Evolutionary conservation across 2,329 filamentous ascomycete genomes (phyloP).

Genomic region (Aspergillus sp.): DNA sequence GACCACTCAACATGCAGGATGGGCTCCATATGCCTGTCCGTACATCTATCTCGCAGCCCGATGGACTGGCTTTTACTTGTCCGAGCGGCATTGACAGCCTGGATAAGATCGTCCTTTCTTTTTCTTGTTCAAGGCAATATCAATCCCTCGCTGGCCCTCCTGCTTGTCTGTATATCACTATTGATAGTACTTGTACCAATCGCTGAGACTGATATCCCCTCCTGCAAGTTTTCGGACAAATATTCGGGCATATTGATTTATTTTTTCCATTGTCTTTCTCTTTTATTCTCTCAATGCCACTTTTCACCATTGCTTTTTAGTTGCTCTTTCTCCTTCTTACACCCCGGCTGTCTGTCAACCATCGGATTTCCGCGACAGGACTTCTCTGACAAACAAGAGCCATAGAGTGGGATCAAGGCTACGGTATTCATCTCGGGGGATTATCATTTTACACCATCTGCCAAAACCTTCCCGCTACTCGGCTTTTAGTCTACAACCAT

Average conservation of each 20-base stretch:
- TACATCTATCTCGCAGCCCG: conserved; percentile 9
- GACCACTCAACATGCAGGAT: conserved; percentile 10
- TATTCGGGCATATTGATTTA: conserved; percentile 17
- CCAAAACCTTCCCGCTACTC: neutral
- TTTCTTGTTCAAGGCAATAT: conserved; percentile 16
- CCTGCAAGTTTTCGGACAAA: conserved; percentile 22
- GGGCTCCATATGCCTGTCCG: conserved; percentile 9
- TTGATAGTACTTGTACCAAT: conserved; percentile 16
- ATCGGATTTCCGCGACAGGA: neutral
- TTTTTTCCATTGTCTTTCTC: conserved; percentile 5
- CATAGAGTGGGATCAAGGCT: conserved; percentile 7
- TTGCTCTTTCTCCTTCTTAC: conserved; percentile 1
- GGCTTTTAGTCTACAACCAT: neutral
- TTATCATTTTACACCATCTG: neutral
- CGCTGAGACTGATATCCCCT: conserved; percentile 10
- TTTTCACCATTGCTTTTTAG: conserved; percentile 5
- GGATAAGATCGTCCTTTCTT: conserved; percentile 18
- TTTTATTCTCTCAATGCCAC: conserved; percentile 13
- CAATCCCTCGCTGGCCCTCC: conserved; percentile 17
- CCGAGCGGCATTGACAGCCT: conserved; percentile 2
- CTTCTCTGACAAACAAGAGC: conserved; percentile 1
- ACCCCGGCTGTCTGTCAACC: neutral
- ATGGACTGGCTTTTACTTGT: conserved; percentile 5
- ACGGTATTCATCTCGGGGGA: neutral
- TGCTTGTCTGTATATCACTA: conserved; percentile 18